Evolutionary conservation across 805 yeast genomes (phyloP).

Genomic region (Nakazawaea pomicola): DNA sequence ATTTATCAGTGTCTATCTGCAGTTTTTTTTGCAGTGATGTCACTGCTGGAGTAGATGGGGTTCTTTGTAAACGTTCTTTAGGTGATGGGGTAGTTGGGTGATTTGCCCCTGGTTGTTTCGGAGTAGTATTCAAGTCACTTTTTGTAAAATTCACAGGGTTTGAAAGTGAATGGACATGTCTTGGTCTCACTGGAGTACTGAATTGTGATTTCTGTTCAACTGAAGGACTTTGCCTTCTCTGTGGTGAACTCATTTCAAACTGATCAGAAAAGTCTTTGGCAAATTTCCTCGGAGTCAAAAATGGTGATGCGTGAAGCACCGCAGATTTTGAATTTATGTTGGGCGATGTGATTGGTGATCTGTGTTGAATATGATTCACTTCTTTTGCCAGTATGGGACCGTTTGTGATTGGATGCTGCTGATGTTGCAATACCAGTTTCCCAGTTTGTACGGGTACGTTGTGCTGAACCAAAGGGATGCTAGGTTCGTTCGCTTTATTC

Average conservation of each 20-base stretch:
- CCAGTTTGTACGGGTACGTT: too few species aligned
- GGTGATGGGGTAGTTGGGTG: conserved; percentile 10
- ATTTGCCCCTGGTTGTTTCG: neutral
- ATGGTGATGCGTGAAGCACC: neutral
- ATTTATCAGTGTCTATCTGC: neutral
- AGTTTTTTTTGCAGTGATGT: too few species aligned
- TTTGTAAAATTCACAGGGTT: conserved; percentile 19
- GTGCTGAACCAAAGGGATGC: too few species aligned
- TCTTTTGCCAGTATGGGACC: too few species aligned
- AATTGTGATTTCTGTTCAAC: conserved; percentile 12
- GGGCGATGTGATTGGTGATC: neutral
- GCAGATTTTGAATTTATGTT: neutral
- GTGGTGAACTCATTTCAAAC: conserved; percentile 6
- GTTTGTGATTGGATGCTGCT: too few species aligned
- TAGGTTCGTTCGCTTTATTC: too few species aligned
- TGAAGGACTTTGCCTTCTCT: conserved; percentile 9
- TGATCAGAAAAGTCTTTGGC: conserved; percentile 13
- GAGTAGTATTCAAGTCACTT: neutral
- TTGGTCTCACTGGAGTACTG: conserved; percentile 3
- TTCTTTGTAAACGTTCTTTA: conserved; percentile 1
- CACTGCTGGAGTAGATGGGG: conserved; percentile 12
- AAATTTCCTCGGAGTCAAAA: conserved; percentile 6
- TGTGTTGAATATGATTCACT: too few species aligned
- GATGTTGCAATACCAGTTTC: too few species aligned
- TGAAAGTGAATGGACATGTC: conserved; percentile 23